Percentiles rank a stretch among this genome's conserved stretches.
Evolutionary conservation across 352 stramenopile species (phyloP).

Genomic region (Aphanomyces stellatus): DNA sequence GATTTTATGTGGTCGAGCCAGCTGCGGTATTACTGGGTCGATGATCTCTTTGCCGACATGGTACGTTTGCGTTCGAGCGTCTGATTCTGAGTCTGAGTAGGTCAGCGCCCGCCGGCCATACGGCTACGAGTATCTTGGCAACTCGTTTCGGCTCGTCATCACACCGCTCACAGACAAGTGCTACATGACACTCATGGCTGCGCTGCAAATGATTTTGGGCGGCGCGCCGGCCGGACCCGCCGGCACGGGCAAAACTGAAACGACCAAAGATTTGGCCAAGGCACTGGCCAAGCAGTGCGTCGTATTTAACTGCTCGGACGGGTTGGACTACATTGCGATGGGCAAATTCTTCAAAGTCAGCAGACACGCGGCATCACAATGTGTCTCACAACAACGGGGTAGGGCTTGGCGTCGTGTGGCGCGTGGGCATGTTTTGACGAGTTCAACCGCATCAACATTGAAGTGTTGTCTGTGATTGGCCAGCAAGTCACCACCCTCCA

Average conservation of each 20-base stretch:
- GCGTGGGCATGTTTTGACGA: constrained; percentile 95
- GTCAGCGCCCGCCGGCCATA: constrained; percentile 85
- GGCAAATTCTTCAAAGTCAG: constrained; percentile 88
- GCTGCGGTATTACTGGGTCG: constrained; percentile 93
- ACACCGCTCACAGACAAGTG: constrained; percentile 94
- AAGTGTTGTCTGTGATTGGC: constrained; percentile 81
- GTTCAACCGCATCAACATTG: constrained; percentile 96
- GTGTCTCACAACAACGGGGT: constrained; percentile 22
- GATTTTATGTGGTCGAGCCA: constrained; percentile 94
- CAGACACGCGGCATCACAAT: not conserved
- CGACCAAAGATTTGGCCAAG: constrained; percentile 91
- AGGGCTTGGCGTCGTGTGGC: constrained; percentile 79
- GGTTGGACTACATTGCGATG: constrained; percentile 93
- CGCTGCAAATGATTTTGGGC: constrained; percentile 91
- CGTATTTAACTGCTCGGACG: constrained; percentile 94
- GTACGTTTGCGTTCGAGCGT: no score
- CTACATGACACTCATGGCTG: constrained; percentile 93
- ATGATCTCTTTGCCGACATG: constrained; percentile 84
- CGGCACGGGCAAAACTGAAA: constrained; percentile 92
- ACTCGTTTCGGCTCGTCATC: constrained; percentile 92
- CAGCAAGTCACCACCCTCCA: constrained; percentile 82
- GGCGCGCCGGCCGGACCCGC: constrained; percentile 87
- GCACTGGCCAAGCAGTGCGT: constrained; percentile 92
- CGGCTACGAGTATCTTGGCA: constrained; percentile 92
- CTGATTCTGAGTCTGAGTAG: not conserved